Evolutionary conservation across 345 rosid genomes (phyloP).

Genomic region (Hibiscus syriacus): DNA sequence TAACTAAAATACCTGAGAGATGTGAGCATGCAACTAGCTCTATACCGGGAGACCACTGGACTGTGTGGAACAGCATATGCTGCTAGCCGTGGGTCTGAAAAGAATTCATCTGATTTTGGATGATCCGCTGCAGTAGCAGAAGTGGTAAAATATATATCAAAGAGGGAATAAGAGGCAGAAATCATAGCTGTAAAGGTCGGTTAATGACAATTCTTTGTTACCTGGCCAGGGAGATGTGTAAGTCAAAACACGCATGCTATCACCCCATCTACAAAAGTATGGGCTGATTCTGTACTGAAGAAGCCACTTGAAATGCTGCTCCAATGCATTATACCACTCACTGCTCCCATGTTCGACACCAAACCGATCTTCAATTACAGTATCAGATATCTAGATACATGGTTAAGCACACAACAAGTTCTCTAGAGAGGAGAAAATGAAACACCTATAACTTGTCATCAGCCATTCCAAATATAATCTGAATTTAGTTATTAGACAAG

Average conservation of each 20-base stretch:
- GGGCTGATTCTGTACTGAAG: slow-evolving; percentile 93
- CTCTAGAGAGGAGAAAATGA: slow-evolving; percentile 6
- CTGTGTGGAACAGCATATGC: too few relatives aligned
- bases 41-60: slow-evolving; percentile 58
- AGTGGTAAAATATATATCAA: slow-evolving; percentile 6
- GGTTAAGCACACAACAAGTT: slow-evolving; percentile 17
- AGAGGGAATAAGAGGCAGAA: background rate
- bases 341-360: slow-evolving; percentile 78
- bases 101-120: slow-evolving; percentile 82
- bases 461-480: background rate
- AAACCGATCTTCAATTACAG: slow-evolving; percentile 92
- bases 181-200: background rate
- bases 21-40: slow-evolving; percentile 22
- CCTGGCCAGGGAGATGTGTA: slow-evolving; percentile 99
- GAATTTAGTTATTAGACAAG: background rate
- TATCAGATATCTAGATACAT: slow-evolving; percentile 66
- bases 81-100: slow-evolving; percentile 79
- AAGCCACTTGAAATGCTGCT: slow-evolving; percentile 90
- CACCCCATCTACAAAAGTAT: slow-evolving; percentile 92
- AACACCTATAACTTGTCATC: slow-evolving; percentile 1
- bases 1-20: slow-evolving; percentile 22
- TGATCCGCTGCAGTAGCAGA: slow-evolving; percentile 65
- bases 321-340: slow-evolving; percentile 75
- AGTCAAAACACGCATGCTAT: slow-evolving; percentile 89
- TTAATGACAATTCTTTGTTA: slow-evolving; percentile 19